Conservation (phyloP, 139 green algal species). For the Astrephomene gubernaculifera region DNA sequence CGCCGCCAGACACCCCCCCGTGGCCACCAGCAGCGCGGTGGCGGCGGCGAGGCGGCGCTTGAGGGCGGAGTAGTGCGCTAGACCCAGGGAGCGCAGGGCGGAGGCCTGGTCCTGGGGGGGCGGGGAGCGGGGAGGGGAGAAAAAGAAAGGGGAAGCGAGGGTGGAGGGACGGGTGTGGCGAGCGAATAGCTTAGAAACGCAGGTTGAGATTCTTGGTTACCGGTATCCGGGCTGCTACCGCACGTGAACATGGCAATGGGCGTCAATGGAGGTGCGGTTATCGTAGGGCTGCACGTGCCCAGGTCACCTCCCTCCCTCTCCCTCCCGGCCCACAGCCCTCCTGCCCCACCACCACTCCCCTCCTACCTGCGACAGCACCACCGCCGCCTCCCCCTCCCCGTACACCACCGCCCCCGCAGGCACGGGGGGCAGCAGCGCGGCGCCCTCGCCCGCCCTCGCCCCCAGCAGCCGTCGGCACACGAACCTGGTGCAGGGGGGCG, state of each 20-base stretch:
- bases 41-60: constrained; percentile 74
- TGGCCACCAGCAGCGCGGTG: constrained; percentile 70
- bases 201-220: too few relatives aligned
- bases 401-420: constrained; percentile 77
- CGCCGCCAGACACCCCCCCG: constrained; percentile 63
- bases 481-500: constrained; percentile 65
- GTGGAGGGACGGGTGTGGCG: too few relatives aligned
- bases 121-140: too few relatives aligned
- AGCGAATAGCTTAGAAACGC: too few relatives aligned
- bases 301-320: too few relatives aligned
- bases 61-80: constrained; percentile 75
- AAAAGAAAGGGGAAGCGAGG: too few relatives aligned
- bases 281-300: too few relatives aligned
- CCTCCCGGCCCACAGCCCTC: too few relatives aligned
- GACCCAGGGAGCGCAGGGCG: constrained; percentile 62
- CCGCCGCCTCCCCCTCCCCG: constrained; percentile 69
- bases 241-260: too few relatives aligned
- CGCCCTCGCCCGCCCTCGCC: constrained; percentile 49
- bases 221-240: too few relatives aligned
- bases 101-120: constrained; percentile 67
- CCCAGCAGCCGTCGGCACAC: constrained; percentile 76
- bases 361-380: constrained; percentile 67
- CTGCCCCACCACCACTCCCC: too few relatives aligned
- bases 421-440: constrained; percentile 74
- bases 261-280: too few relatives aligned